Evolutionary conservation across 306 rosid genomes (phyloP).

Genomic region (Corylus heterophylla): DNA sequence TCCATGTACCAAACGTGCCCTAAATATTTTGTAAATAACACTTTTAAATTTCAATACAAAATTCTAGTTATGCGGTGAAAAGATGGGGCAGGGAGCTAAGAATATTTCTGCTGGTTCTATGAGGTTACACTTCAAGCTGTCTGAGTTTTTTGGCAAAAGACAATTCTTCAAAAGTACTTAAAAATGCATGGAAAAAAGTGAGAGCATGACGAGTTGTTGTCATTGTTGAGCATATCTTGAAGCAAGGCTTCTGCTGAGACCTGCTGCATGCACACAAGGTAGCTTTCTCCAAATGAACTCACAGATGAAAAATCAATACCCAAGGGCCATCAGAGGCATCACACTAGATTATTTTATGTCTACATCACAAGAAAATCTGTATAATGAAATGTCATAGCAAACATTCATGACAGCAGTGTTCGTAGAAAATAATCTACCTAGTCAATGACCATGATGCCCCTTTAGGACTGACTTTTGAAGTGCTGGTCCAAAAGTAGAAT

Average conservation of each 20-base stretch:
- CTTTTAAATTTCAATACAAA: background rate
- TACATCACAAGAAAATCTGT: constrained; percentile 9
- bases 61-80: background rate
- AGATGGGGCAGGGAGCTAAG: background rate
- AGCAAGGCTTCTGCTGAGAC: background rate
- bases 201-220: background rate
- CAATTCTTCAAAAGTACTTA: background rate
- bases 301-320: constrained; percentile 22
- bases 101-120: background rate
- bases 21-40: background rate
- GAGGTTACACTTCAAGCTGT: background rate
- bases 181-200: background rate
- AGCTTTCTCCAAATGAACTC: constrained; percentile 11
- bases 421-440: background rate
- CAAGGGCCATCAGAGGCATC: constrained; percentile 20
- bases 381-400: constrained; percentile 2
- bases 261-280: background rate
- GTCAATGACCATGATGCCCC: constrained; percentile 4
- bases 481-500: constrained; percentile 15
- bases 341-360: background rate
- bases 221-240: background rate
- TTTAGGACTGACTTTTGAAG: constrained; percentile 19
- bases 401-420: background rate
- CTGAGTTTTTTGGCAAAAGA: background rate
- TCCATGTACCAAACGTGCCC: too few species aligned